Base-by-base conservation (phyloP, 2,329 filamentous ascomycete genomes). In the Xylaria sp. region DNA sequence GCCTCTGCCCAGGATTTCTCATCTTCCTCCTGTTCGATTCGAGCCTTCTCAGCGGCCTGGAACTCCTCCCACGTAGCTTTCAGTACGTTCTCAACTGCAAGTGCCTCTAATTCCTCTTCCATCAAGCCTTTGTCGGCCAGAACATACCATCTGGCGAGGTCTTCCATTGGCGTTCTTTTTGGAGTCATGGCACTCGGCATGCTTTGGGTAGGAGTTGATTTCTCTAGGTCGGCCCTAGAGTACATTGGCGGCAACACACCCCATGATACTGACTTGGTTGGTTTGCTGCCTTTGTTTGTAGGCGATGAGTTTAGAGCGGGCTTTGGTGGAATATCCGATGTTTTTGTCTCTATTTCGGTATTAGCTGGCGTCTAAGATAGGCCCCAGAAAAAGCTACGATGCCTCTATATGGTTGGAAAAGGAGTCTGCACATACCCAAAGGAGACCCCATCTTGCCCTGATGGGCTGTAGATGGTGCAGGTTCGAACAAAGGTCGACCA, bases 71-170 rank as follows among this genome's bases (percentile, higher is more conserved):
- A 86, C 0, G 78, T 75, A 4, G 75, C 70, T 33, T 72, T 72
- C 8, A 86, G 72, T 2, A 86, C 68, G 17, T 81, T 75, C 45
- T 81, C 78, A 2, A 86, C 68, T 17, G 80, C 76, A 38, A 78
- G 78, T 12, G 79, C 73, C 57, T 81, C 73, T 43, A 87, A 83
- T 12, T 70, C 64, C 4, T 84, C 78, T 6, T 83, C 77, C 70
- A 87, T 70, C 7, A 87, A 70, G 0, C 85, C 85, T 15, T 76
- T 73, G 59, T 88, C 85, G 33, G 82, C 85, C 12, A 75, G 73
- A 3, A 86, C 82, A 57, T 82, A 83, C 85, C 85, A 88, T 25
- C 77, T 78, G 0, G 83, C 79, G 31, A 87, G 82, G 50, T 82
- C 78, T 6, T 74, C 80, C 67, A 87, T 77, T 2, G 76, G 69